Conservation (phyloP, 2,329 filamentous ascomycete genomes). For the Penicillium brasilianum region DNA sequence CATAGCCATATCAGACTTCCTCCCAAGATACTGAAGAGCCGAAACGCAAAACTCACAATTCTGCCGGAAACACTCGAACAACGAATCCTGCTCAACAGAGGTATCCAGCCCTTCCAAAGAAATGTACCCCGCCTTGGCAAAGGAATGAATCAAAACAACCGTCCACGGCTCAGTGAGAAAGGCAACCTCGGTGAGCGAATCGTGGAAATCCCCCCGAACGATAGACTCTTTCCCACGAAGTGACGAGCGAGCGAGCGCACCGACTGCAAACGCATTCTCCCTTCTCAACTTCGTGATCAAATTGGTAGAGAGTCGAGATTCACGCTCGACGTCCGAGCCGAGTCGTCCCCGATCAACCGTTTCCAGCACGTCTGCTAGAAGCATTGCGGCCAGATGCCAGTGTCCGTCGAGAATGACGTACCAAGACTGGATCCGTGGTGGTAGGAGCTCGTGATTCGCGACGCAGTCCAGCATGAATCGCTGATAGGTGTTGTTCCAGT, state of each 20-base stretch:
- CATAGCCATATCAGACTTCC: slow-evolving; percentile 60
- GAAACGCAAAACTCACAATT: slow-evolving; percentile 56
- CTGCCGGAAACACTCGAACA: slow-evolving; percentile 14
- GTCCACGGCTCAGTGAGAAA: slow-evolving; percentile 67
- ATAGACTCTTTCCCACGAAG: slow-evolving; percentile 40
- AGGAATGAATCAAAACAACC: slow-evolving; percentile 59
- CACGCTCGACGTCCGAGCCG: slow-evolving; percentile 26
- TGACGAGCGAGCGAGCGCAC: slow-evolving; percentile 56
- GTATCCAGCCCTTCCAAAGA: slow-evolving; percentile 40
- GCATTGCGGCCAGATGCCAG: slow-evolving; percentile 62
- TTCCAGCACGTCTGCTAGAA: slow-evolving; percentile 61
- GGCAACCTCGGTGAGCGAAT: slow-evolving; percentile 59
- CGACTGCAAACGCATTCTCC: slow-evolving; percentile 53
- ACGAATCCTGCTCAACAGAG: slow-evolving; percentile 1
- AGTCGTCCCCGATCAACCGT: slow-evolving; percentile 50
- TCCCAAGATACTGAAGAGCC: slow-evolving; percentile 60
- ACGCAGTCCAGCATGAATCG: slow-evolving; percentile 60
- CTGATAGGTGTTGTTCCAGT: slow-evolving; percentile 61
- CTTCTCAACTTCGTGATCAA: slow-evolving; percentile 51
- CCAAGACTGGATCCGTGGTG: slow-evolving; percentile 63
- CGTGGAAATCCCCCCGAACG: slow-evolving; percentile 51
- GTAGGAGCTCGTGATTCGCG: slow-evolving; percentile 55
- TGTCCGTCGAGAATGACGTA: slow-evolving; percentile 63
- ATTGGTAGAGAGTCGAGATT: slow-evolving; percentile 32
- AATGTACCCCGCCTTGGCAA: slow-evolving; percentile 54